phyloP scores from a whole-genome alignment of 2,329 filamentous ascomycete species.

The Sclerotinia sclerotiorum region DNA sequence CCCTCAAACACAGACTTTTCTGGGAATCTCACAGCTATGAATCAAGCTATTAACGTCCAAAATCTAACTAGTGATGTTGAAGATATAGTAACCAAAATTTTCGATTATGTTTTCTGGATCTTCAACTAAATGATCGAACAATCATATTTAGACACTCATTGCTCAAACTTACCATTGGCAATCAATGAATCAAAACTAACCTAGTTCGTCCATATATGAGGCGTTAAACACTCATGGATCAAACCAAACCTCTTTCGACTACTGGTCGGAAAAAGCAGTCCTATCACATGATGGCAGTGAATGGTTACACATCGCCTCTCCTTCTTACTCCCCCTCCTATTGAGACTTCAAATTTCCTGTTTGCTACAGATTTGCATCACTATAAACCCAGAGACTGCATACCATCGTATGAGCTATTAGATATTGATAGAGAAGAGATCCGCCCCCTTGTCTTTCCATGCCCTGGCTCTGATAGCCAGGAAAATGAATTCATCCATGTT shows the following conservation, averaged over 20 bases:
- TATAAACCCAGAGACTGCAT: neutral
- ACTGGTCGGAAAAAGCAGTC: neutral
- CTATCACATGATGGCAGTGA: neutral
- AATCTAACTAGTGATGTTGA: neutral
- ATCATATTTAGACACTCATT: neutral
- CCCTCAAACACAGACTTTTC: conserved; percentile 3
- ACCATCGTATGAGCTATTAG: conserved; percentile 2
- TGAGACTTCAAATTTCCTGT: neutral
- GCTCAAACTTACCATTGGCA: no score
- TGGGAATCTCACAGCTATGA: neutral
- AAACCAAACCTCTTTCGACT: neutral
- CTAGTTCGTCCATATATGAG: neutral
- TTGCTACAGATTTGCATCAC: neutral
- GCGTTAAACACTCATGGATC: neutral
- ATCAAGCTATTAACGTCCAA: neutral
- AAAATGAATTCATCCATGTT: conserved; percentile 22
- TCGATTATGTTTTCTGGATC: no score
- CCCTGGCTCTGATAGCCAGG: neutral
- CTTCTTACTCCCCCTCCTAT: conserved; percentile 1
- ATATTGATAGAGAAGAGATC: conserved; percentile 15
- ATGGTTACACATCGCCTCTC: neutral
- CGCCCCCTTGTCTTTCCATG: conserved; percentile 14
- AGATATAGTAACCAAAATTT: neutral
- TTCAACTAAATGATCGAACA: neutral
- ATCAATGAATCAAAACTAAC: neutral